Evolutionary conservation across 129 eudicot genomes (phyloP).

Genomic region (Gnaphalium uliginosum): DNA sequence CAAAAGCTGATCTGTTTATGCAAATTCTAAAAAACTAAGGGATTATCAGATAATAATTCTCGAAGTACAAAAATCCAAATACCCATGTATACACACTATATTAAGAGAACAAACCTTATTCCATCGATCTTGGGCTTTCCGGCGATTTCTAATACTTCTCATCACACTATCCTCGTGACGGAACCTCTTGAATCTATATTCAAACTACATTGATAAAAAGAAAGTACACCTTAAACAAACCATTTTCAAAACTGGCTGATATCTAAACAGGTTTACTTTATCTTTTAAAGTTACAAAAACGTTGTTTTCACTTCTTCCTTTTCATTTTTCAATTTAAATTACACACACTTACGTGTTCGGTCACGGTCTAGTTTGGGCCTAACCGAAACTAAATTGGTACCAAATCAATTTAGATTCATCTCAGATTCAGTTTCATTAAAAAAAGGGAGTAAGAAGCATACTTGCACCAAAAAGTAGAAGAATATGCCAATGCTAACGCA

Average conservation of each 20-base stretch:
- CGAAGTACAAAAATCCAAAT: background rate
- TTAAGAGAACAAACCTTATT: constrained; percentile 47
- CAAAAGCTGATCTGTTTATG: background rate
- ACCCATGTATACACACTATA: background rate
- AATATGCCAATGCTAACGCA: constrained; percentile 82
- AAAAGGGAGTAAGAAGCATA: constrained; percentile 41
- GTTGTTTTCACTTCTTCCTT: background rate
- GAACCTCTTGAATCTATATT: constrained; percentile 77
- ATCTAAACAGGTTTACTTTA: background rate
- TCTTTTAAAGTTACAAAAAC: background rate
- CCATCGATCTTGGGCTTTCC: constrained; percentile 85
- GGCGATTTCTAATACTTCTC: constrained; percentile 66
- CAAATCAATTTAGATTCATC: background rate
- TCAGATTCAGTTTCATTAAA: background rate
- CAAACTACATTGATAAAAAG: constrained; percentile 48
- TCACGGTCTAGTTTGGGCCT: background rate
- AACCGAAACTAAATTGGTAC: background rate
- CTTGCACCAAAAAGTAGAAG: constrained; percentile 87
- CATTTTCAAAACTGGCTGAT: background rate
- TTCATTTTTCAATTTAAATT: background rate
- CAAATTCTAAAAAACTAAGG: no score
- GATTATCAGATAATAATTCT: background rate
- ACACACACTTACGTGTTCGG: background rate
- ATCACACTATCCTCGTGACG: constrained; percentile 72
- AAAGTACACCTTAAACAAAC: background rate